A percentile compares a stretch with the other conserved stretches of the same genome.
Conservation (phyloP, 768 basidiomycete species). For the Melanogaster broomeanus region DNA sequence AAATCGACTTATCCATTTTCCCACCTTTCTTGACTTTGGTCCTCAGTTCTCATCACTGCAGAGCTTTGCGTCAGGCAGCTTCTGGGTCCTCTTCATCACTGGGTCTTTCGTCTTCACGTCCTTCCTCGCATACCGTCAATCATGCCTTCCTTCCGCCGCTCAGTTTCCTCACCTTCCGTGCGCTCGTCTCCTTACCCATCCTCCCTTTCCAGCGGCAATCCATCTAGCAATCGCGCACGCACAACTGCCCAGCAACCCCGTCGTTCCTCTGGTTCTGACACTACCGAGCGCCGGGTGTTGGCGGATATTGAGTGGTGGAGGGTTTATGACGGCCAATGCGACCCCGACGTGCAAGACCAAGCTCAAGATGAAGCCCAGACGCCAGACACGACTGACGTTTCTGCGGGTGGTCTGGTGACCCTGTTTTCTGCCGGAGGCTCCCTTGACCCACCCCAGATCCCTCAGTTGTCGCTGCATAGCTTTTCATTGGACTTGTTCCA, state of each 20-base stretch:
- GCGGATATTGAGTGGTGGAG: conserved; percentile 91
- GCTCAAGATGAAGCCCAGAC: conserved; percentile 20
- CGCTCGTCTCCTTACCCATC: conserved; percentile 68
- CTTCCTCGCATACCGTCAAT: conserved; percentile 9
- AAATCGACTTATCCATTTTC: conserved; percentile 39
- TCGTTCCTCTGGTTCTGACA: conserved; percentile 71
- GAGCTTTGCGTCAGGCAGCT: conserved; percentile 55
- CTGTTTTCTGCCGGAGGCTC: conserved; percentile 40
- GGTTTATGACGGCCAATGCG: conserved; percentile 70
- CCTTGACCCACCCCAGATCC: conserved; percentile 38
- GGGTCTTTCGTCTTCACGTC: conserved; percentile 21
- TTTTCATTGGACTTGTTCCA: conserved; percentile 25
- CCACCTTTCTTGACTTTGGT: conserved; percentile 32
- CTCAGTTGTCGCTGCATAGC: conserved; percentile 25
- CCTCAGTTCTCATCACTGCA: conserved; percentile 27
- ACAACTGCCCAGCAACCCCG: conserved; percentile 41
- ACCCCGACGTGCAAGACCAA: conserved; percentile 31
- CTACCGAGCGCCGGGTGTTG: conserved; percentile 64
- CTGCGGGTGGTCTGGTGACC: conserved; percentile 29
- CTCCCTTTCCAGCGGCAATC: conserved; percentile 36
- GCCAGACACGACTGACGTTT: conserved; percentile 4
- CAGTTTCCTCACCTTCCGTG: conserved; percentile 67
- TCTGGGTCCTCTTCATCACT: conserved; percentile 27
- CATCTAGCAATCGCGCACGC: conserved; percentile 40
- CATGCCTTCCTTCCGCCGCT: conserved; percentile 82